Base-by-base conservation (phyloP, 2,329 filamentous ascomycete species). In the Onygenales sp. region DNA sequence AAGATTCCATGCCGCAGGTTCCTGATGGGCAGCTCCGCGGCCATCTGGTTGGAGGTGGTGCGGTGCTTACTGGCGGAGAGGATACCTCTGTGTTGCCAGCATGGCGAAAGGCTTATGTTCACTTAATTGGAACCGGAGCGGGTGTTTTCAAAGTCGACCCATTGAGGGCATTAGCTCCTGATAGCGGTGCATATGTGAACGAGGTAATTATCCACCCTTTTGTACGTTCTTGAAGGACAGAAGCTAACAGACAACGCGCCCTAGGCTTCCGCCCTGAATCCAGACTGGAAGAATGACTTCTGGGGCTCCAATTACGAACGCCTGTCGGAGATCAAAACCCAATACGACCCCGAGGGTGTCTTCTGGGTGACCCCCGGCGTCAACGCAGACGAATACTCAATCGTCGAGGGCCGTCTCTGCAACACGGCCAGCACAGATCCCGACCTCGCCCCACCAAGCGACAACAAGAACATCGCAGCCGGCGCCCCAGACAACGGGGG, bases 311-410 rank as follows among this genome's bases (percentile, higher is more conserved):
- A 73, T 55, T 75, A 74, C 49, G 56, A 56, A 1, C 61, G 55
- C 2, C 60, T 74, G 27, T 58, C 64, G 4, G 7, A 56, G 6
- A 61, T 76, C 32, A 75, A 76, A 65, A 56, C 61, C 8, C 68
- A 70, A 52, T 74, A 69, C 57, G 73, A 76, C 56, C 72, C 72
- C 4, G 42, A 65, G 0, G 62, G 63, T 2, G 51, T 81, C 6
- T 78, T 78, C 37, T 77, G 78, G 51, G 75, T 72, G 9, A 61
- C 60, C 5, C 73, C 70, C n/a, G 74, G 68, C 3, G 78, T 82
- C 5, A 78, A 77, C 0, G 78, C 75, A 52, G 78, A 81, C 49
- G 59, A 51, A 36, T 51, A 42, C 31, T 51, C 49, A 6, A 36
- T 51, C 13, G 37, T 51, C 13, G 49, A 51, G 10, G 49, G 49